Evolutionary conservation across 2,329 filamentous ascomycete genomes (phyloP).

Genomic region (Blastomyces gilchristii): DNA sequence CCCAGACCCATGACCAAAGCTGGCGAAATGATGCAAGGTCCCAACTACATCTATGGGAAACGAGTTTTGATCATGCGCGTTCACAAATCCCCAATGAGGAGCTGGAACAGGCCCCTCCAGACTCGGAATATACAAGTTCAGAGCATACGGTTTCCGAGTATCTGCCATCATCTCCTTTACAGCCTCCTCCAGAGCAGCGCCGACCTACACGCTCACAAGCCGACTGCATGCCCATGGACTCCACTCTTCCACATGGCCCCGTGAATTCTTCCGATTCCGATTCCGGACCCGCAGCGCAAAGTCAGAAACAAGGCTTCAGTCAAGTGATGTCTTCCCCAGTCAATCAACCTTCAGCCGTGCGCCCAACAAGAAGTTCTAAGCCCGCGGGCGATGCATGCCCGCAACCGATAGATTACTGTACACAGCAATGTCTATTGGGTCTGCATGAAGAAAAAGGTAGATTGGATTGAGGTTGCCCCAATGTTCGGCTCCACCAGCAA

Average conservation of each 20-base stretch:
- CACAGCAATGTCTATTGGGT: constrained; percentile 22
- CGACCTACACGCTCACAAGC: constrained; percentile 16
- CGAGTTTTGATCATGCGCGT: constrained; percentile 16
- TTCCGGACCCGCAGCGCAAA: constrained; percentile 11
- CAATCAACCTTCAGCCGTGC: constrained; percentile 9
- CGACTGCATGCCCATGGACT: constrained; percentile 13
- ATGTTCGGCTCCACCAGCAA: constrained; percentile 17
- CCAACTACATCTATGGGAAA: constrained; percentile 17
- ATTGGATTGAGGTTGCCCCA: constrained; percentile 21
- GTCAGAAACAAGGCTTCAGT: constrained; percentile 19
- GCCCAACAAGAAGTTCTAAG: neutral
- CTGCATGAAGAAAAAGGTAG: constrained; percentile 14
- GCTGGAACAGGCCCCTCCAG: constrained; percentile 14
- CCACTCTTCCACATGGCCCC: neutral
- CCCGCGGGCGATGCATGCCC: constrained; percentile 6
- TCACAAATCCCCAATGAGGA: constrained; percentile 18
- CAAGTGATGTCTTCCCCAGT: constrained; percentile 19
- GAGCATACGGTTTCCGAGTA: constrained; percentile 16
- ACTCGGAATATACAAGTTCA: constrained; percentile 14
- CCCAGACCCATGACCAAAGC: constrained; percentile 15
- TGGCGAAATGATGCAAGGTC: constrained; percentile 17
- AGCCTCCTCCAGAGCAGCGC: constrained; percentile 8
- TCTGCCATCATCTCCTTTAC: constrained; percentile 17
- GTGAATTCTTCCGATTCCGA: constrained; percentile 15
- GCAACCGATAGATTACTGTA: constrained; percentile 20